phyloP scores from a whole-genome alignment of 305 asterid genomes.

The Fraxinus ornus region DNA sequence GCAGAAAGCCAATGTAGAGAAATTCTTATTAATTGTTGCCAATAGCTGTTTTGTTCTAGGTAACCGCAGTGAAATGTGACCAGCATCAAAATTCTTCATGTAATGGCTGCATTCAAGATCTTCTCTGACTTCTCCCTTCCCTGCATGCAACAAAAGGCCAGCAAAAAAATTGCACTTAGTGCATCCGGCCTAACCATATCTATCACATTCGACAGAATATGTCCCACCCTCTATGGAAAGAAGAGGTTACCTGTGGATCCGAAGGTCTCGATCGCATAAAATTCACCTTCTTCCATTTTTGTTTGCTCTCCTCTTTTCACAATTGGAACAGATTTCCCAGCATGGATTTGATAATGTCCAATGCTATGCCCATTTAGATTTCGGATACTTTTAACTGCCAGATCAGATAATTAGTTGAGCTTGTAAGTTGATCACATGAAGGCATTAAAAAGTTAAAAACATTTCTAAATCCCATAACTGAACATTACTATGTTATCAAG shows the following conservation, averaged over 20 bases:
- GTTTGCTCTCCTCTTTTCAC: conserved; percentile 98
- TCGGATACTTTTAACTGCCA: conserved; percentile 88
- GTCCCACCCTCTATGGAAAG: not conserved
- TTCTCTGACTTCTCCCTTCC: conserved; percentile 93
- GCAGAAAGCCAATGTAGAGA: conserved; percentile 96
- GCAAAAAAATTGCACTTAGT: not conserved
- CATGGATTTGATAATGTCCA: conserved; percentile 90
- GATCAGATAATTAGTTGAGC: conserved; percentile 27
- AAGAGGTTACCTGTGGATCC: conserved; percentile 81
- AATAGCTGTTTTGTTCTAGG: conserved; percentile 89
- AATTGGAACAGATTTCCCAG: conserved; percentile 94
- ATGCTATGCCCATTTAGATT: conserved; percentile 96
- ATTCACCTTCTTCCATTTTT: conserved; percentile 99
- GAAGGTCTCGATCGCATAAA: conserved; percentile 94
- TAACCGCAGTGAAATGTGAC: conserved; percentile 82
- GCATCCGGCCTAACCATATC: not conserved
- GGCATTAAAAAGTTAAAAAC: not conserved
- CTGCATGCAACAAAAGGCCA: conserved; percentile 36
- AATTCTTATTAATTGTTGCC: conserved; percentile 85
- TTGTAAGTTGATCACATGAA: not conserved
- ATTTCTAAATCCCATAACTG: not conserved
- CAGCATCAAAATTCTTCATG: conserved; percentile 94
- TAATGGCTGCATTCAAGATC: conserved; percentile 98
- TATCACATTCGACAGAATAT: not conserved
- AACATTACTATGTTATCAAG: not conserved